These are phyloP conservation scores for Diplodia mutila DNA, from an alignment of 2,329 filamentous ascomycete species.

Conservation along the genomic window DNA sequence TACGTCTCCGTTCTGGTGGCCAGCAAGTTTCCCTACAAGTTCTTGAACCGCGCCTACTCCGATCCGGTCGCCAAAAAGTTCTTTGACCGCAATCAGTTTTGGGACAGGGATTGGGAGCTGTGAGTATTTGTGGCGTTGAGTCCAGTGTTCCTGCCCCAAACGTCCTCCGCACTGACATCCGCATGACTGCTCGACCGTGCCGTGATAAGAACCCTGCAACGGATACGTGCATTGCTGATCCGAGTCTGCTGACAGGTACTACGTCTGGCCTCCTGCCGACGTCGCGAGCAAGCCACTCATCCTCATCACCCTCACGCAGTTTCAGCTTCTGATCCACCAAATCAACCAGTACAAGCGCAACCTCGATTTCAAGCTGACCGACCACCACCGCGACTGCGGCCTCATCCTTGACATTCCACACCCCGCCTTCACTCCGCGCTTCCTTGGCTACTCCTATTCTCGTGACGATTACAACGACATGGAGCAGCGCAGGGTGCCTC, in stretches of 20 bases:
- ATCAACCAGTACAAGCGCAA: constrained; percentile 63
- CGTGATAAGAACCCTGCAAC: background rate
- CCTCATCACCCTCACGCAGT: constrained; percentile 69
- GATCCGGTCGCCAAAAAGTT: constrained; percentile 57
- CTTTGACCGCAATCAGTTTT: constrained; percentile 63
- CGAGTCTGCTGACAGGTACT: constrained; percentile 59
- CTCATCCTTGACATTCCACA: constrained; percentile 67
- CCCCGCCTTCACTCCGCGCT: constrained; percentile 67
- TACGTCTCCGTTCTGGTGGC: constrained; percentile 54
- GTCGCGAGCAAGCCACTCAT: constrained; percentile 59
- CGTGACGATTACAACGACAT: constrained; percentile 50
- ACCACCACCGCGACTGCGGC: constrained; percentile 52
- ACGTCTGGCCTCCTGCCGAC: constrained; percentile 59
- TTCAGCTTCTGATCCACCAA: constrained; percentile 64
- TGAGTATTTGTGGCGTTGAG: no score
- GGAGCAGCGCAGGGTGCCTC: constrained; percentile 36
- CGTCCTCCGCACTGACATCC: no score
- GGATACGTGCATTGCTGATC: background rate
- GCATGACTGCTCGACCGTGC: no score
- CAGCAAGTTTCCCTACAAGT: constrained; percentile 62
- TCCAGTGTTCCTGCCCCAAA: no score
- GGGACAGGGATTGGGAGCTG: constrained; percentile 73
- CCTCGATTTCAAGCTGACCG: constrained; percentile 63
- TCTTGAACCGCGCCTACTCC: constrained; percentile 53
- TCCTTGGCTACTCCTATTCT: constrained; percentile 62